Percentiles rank a stretch among this genome's conserved stretches.
Conservation (phyloP, 192 early-diverging fungal species). For the Obelidium mucronatum region DNA sequence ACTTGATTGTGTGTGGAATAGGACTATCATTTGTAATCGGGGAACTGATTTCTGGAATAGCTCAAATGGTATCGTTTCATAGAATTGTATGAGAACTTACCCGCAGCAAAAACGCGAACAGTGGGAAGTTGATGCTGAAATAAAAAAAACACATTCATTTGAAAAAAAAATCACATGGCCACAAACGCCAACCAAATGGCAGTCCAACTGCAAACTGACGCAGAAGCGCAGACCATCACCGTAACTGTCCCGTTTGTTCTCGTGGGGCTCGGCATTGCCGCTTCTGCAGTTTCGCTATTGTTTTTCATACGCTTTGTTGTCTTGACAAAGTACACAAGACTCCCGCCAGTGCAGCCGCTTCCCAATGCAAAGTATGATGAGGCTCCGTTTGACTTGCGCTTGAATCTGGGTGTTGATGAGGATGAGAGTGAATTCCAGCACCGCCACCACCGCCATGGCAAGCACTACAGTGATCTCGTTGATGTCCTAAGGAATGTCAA, state of each 20-base stretch:
- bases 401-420: constrained; percentile 68
- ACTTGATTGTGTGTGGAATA: constrained; percentile 27
- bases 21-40: constrained; percentile 11
- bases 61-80: constrained; percentile 24
- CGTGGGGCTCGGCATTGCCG: background rate
- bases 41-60: constrained; percentile 27
- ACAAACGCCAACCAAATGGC: too few relatives aligned
- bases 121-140: too few relatives aligned
- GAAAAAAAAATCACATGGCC: too few relatives aligned
- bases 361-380: constrained; percentile 12
- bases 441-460: constrained; percentile 66
- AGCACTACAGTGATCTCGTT: constrained; percentile 56
- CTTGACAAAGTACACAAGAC: background rate
- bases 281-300: background rate
- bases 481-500: constrained; percentile 39
- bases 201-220: too few relatives aligned
- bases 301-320: constrained; percentile 1
- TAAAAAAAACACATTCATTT: too few relatives aligned
- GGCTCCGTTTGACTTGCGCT: constrained; percentile 76
- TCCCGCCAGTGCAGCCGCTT: constrained; percentile 3
- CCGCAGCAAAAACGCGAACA: too few relatives aligned
- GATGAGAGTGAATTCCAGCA: constrained; percentile 35
- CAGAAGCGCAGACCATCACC: background rate
- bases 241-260: background rate
- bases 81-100: background rate